phyloP scores from a whole-genome alignment of 2,329 filamentous ascomycete species.

The Beauveria pseudobassiana region DNA sequence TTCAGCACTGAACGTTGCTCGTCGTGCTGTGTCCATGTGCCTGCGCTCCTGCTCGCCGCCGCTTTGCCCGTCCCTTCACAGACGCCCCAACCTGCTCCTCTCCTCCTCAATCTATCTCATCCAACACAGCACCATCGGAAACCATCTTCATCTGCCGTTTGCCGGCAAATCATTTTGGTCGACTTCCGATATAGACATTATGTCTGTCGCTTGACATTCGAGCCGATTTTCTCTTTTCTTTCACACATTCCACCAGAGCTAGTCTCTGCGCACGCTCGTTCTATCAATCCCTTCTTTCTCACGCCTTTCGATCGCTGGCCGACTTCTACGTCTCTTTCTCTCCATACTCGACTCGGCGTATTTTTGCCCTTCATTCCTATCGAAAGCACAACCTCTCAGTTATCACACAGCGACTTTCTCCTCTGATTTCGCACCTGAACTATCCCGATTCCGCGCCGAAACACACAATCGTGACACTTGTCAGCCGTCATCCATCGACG shows the following conservation, averaged over 20 bases:
- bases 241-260: conserved; percentile 29
- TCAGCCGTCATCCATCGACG: background rate
- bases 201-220: conserved; percentile 26
- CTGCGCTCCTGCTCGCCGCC: background rate
- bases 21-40: background rate
- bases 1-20: background rate
- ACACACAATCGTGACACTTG: background rate
- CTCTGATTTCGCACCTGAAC: no score
- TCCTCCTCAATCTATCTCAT: background rate
- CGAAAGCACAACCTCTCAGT: background rate
- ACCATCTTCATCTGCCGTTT: background rate
- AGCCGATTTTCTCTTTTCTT: conserved; percentile 18
- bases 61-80: background rate
- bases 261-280: conserved; percentile 42
- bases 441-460: background rate
- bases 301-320: conserved; percentile 15
- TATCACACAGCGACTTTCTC: no score
- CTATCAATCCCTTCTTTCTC: conserved; percentile 17
- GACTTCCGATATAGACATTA: conserved; percentile 17
- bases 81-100: background rate
- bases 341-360: background rate
- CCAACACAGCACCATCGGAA: background rate
- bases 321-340: conserved; percentile 6
- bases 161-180: background rate
- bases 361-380: background rate